Conservation (phyloP, 2,329 filamentous ascomycete genomes). For the Neonectria punicea region DNA sequence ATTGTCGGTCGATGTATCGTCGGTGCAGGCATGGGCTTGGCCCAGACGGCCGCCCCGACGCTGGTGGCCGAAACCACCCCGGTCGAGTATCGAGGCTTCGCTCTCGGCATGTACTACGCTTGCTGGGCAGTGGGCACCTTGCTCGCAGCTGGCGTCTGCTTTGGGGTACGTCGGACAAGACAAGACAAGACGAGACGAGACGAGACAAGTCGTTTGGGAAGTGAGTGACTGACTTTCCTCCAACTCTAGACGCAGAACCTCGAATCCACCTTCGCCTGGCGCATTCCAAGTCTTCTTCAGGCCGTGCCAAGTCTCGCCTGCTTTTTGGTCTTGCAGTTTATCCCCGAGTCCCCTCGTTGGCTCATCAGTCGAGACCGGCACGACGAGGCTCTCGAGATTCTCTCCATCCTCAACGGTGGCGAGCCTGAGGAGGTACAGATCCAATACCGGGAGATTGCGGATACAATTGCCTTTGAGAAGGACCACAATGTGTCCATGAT, state of each 20-base stretch:
- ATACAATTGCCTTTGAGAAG: constrained; percentile 25
- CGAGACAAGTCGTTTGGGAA: not conserved
- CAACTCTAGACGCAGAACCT: constrained; percentile 10
- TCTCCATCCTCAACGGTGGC: constrained; percentile 20
- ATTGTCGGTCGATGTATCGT: constrained; percentile 15
- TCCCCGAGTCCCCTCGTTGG: constrained; percentile 25
- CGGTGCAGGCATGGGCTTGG: constrained; percentile 18
- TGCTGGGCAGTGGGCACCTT: constrained; percentile 23
- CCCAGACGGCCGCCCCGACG: constrained; percentile 18
- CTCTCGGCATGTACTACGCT: constrained; percentile 20
- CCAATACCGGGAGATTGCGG: constrained; percentile 27
- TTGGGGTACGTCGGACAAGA: constrained; percentile 3
- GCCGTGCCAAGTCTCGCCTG: constrained; percentile 7
- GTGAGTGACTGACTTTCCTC: not conserved
- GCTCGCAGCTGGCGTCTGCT: constrained; percentile 19
- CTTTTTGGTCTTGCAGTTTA: constrained; percentile 8
- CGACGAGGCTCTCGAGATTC: constrained; percentile 30
- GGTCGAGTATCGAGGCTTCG: constrained; percentile 16
- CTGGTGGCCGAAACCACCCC: constrained; percentile 19
- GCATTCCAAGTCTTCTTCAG: constrained; percentile 17
- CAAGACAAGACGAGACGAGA: not conserved
- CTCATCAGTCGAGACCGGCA: constrained; percentile 13
- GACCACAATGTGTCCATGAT: not conserved
- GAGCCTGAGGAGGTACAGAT: constrained; percentile 9
- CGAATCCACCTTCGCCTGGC: constrained; percentile 15